Percentiles rank a stretch among this genome's conserved stretches.
Evolutionary conservation across 108 stramenopile genomes (phyloP).

Genomic region (Nannochloropsis oceanica): DNA sequence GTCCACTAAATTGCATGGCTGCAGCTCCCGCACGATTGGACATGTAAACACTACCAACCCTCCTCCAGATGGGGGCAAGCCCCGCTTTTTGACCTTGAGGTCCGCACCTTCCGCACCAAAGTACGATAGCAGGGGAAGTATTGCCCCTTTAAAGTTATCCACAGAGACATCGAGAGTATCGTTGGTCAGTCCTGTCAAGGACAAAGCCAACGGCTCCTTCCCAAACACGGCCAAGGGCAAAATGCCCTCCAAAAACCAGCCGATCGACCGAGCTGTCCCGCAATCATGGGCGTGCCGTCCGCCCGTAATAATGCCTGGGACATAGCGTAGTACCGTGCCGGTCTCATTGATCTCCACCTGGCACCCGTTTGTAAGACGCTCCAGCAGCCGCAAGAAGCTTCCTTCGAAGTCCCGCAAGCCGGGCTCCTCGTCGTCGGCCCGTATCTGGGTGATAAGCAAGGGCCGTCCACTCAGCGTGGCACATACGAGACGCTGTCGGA

Average conservation of each 20-base stretch:
- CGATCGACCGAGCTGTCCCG: conserved; percentile 52
- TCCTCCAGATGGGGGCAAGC: conserved; percentile 58
- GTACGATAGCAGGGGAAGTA: conserved; percentile 55
- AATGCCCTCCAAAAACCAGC: conserved; percentile 94
- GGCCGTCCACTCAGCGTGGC: neutral
- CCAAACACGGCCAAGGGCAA: conserved; percentile 85
- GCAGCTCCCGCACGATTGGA: conserved; percentile 65
- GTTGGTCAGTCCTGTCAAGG: conserved; percentile 50
- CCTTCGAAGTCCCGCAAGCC: conserved; percentile 38
- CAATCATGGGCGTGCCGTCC: conserved; percentile 75
- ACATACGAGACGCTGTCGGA: conserved; percentile 4
- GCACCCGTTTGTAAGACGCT: conserved; percentile 77
- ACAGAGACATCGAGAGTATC: conserved; percentile 65
- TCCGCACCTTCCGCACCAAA: conserved; percentile 73
- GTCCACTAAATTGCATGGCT: conserved; percentile 63
- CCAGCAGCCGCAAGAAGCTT: conserved; percentile 55
- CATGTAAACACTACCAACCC: conserved; percentile 67
- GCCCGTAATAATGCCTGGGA: conserved; percentile 77
- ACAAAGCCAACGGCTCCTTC: conserved; percentile 62
- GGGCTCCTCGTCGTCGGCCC: neutral
- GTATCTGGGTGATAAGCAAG: conserved; percentile 2
- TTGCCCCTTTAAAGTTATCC: conserved; percentile 60
- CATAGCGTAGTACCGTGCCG: conserved; percentile 77
- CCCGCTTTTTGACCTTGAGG: conserved; percentile 31
- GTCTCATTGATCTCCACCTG: conserved; percentile 92